Conservation (phyloP, 176 grass and related monocot genomes). For the Secale cereale region DNA sequence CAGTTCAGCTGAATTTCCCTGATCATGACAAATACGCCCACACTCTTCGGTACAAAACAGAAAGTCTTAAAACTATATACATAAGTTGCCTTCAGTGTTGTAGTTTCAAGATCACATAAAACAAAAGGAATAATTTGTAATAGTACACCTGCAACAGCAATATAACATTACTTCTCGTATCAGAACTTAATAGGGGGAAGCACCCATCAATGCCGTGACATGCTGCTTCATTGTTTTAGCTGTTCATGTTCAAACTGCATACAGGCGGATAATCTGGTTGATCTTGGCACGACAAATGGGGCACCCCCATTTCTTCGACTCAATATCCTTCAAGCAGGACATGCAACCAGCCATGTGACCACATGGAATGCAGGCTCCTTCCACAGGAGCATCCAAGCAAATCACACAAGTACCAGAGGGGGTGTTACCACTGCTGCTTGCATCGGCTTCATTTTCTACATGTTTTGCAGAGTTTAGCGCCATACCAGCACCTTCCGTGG, state of each 20-base stretch:
- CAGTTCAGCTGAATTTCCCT: neutral
- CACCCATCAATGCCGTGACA: neutral
- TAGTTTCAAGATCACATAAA: neutral
- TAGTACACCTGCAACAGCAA: neutral
- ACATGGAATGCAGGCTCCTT: slow-evolving; percentile 96
- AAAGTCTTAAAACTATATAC: neutral
- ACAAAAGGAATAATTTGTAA: slow-evolving; percentile 3
- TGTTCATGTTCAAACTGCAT: slow-evolving; percentile 79
- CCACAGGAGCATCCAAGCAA: slow-evolving; percentile 84
- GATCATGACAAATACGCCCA: neutral
- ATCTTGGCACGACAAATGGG: slow-evolving; percentile 91
- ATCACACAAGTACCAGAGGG: slow-evolving; percentile 67
- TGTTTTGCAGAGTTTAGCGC: slow-evolving; percentile 10
- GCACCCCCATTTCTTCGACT: slow-evolving; percentile 81
- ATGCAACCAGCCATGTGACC: slow-evolving; percentile 99
- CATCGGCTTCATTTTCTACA: slow-evolving; percentile 23
- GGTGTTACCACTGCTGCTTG: slow-evolving; percentile 19
- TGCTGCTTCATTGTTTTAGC: neutral
- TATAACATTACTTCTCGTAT: neutral
- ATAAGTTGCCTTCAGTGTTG: neutral
- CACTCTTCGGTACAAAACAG: neutral
- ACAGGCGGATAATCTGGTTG: slow-evolving; percentile 80
- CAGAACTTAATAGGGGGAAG: neutral
- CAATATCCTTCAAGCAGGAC: slow-evolving; percentile 86
- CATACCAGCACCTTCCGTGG: neutral